Conservation (phyloP, 352 stramenopile species). For the Aphanomyces stellatus region DNA sequence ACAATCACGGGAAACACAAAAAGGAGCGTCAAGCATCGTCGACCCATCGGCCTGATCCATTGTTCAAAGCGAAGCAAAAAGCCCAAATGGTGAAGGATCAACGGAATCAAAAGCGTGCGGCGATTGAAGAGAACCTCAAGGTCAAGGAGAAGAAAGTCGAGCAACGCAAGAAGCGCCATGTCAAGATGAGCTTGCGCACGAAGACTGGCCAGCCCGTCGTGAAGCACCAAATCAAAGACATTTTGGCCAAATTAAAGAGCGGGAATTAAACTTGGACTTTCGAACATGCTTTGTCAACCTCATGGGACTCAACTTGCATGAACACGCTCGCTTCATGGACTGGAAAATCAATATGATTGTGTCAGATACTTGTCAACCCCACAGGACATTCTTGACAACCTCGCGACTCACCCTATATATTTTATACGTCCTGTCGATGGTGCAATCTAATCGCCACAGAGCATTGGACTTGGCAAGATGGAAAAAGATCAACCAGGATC, state of each 20-base stretch:
- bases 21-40: conserved; percentile 21
- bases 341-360: no score
- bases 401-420: no score
- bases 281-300: no score
- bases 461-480: background rate
- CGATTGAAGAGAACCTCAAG: conserved; percentile 41
- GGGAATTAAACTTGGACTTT: background rate
- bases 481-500: background rate
- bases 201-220: conserved; percentile 71
- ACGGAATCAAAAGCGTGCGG: conserved; percentile 32
- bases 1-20: conserved; percentile 21
- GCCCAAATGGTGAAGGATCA: conserved; percentile 44
- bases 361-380: no score
- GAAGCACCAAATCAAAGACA: conserved; percentile 80
- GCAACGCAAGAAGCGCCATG: conserved; percentile 79
- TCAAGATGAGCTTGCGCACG: conserved; percentile 76
- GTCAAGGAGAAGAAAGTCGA: conserved; percentile 66
- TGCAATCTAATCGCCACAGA: no score
- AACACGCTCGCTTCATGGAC: no score
- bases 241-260: conserved; percentile 44
- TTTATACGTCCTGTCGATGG: no score
- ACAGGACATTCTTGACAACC: no score
- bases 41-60: conserved; percentile 56
- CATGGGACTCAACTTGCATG: no score
- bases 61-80: conserved; percentile 81